Evolutionary conservation across 1,139 yeast genomes (phyloP).

Genomic region (Pichia sp.): DNA sequence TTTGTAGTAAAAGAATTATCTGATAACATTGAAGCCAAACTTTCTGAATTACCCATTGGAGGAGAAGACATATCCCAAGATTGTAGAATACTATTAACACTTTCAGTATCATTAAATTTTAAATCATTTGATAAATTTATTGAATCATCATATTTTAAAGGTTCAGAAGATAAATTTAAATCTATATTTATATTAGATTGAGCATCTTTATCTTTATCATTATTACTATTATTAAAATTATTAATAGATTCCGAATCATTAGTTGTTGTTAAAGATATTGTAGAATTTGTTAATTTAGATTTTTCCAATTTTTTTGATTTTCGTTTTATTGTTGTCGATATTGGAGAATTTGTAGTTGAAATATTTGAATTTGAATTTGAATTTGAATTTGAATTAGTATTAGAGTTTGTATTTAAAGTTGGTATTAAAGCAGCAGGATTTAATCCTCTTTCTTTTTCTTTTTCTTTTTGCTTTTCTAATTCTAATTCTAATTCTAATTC

Average conservation of each 20-base stretch:
- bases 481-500: background rate
- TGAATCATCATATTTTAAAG: background rate
- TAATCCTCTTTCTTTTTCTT: background rate
- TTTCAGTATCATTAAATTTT: constrained; percentile 7
- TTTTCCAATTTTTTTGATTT: too few species aligned
- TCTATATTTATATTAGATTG: too few species aligned
- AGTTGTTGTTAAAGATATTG: too few species aligned
- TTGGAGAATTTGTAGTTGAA: too few species aligned
- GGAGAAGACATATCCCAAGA: constrained; percentile 28
- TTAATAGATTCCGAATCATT: background rate
- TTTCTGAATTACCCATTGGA: constrained; percentile 21
- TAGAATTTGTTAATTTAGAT: too few species aligned
- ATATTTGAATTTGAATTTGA: background rate
- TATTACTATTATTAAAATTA: too few species aligned
- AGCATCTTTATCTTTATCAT: background rate
- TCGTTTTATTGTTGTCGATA: too few species aligned
- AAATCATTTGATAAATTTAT: background rate
- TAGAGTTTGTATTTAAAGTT: background rate
- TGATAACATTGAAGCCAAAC: constrained; percentile 20
- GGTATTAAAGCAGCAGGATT: background rate
- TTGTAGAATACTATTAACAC: constrained; percentile 14
- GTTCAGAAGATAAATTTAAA: background rate
- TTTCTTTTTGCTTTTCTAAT: background rate
- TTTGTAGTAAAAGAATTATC: constrained; percentile 7
- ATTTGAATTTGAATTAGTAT: background rate